Evolutionary conservation across 805 yeast species (phyloP).

Genomic region (Limtongia smithiae): DNA sequence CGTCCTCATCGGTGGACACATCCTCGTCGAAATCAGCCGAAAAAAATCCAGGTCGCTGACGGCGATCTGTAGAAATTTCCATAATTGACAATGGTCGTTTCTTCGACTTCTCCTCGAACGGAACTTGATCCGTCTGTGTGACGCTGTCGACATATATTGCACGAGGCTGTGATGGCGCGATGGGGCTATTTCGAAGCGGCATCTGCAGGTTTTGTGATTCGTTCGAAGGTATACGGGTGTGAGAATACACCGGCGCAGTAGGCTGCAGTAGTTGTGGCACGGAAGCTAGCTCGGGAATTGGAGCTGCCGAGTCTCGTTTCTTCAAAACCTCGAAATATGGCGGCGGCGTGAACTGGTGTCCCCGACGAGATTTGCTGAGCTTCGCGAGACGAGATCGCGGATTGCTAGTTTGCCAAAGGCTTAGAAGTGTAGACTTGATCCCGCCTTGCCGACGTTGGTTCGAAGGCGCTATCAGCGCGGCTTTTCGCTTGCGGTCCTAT

Average conservation of each 20-base stretch:
- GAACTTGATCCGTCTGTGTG: constrained; percentile 18
- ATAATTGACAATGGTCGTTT: constrained; percentile 28
- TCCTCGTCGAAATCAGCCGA: constrained; percentile 38
- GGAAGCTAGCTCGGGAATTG: too few relatives aligned
- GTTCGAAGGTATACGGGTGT: background rate
- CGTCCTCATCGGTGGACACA: constrained; percentile 29
- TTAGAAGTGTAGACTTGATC: background rate
- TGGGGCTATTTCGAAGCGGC: background rate
- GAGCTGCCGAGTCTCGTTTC: background rate
- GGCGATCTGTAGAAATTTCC: constrained; percentile 32
- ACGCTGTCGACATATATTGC: constrained; percentile 18
- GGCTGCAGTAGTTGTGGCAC: too few relatives aligned
- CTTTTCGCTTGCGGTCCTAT: background rate
- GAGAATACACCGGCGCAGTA: background rate
- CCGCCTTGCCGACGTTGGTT: background rate
- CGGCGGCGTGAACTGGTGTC: constrained; percentile 8
- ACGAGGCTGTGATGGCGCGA: background rate
- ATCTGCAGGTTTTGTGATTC: background rate
- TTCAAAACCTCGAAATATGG: background rate
- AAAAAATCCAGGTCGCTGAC: constrained; percentile 36
- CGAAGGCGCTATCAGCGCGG: background rate
- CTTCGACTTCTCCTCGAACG: background rate
- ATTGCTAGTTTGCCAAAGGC: background rate
- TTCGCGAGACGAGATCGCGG: background rate
- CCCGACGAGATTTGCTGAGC: background rate